A percentile compares a stretch with the other conserved stretches of the same genome.
phyloP scores from a whole-genome alignment of 2,329 filamentous ascomycete genomes.

The Calonectria crousiana region DNA sequence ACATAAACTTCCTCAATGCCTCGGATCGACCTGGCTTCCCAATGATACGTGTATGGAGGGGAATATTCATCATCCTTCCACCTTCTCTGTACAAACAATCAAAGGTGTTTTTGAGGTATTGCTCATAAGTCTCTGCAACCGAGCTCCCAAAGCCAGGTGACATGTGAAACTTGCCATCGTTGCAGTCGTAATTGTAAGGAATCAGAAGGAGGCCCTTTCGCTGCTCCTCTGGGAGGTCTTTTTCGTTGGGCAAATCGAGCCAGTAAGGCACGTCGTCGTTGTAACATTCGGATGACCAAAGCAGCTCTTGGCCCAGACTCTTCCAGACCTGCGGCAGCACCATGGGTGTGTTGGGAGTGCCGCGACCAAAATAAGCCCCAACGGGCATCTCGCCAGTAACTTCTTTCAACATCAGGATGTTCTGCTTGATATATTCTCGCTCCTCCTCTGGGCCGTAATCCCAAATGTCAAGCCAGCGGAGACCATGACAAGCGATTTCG shows the following conservation, averaged over 20 bases:
- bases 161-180: slow-evolving; percentile 55
- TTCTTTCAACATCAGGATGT: slow-evolving; percentile 17
- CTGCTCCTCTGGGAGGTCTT: slow-evolving; percentile 42
- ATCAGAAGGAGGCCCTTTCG: slow-evolving; percentile 51
- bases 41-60: slow-evolving; percentile 54
- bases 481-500: slow-evolving; percentile 56
- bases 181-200: slow-evolving; percentile 22
- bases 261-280: slow-evolving; percentile 9
- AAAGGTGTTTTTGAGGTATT: slow-evolving; percentile 50
- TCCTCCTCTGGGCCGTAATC: slow-evolving; percentile 52
- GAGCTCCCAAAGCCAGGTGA: slow-evolving; percentile 53
- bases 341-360: background rate
- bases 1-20: slow-evolving; percentile 41
- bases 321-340: background rate
- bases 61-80: slow-evolving; percentile 58
- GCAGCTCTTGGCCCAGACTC: background rate
- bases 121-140: slow-evolving; percentile 4
- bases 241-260: background rate
- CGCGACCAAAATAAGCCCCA: background rate
- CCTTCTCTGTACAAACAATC: slow-evolving; percentile 56
- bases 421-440: slow-evolving; percentile 53
- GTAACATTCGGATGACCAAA: slow-evolving; percentile 3
- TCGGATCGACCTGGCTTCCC: slow-evolving; percentile 55
- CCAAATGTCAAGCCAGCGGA: slow-evolving; percentile 57
- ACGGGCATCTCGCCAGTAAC: background rate